A percentile compares a stretch with the other conserved stretches of the same genome.
phyloP scores from a whole-genome alignment of 345 rosid species.

The Reutealis trisperma region DNA sequence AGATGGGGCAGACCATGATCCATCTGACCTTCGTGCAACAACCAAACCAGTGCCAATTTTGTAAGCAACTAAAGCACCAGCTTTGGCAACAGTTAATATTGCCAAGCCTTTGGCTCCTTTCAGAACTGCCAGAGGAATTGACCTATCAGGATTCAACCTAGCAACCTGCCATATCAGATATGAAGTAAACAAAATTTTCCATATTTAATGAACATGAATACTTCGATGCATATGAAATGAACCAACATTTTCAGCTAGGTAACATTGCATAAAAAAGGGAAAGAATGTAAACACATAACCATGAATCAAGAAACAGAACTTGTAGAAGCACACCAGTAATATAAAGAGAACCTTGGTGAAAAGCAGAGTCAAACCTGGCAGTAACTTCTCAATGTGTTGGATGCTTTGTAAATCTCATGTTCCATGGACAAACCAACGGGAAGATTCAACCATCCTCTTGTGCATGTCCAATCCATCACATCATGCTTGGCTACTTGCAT shows the following conservation, averaged over 20 bases:
- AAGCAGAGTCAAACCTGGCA: constrained; percentile 35
- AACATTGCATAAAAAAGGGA: background rate
- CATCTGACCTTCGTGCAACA: constrained; percentile 73
- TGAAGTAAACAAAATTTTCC: background rate
- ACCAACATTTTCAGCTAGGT: background rate
- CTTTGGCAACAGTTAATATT: constrained; percentile 89
- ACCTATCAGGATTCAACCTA: constrained; percentile 75
- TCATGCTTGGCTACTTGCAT: constrained; percentile 93
- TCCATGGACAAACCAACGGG: constrained; percentile 95
- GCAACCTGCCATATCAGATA: constrained; percentile 54
- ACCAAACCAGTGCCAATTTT: constrained; percentile 93
- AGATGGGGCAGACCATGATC: constrained; percentile 99
- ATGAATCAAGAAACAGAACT: constrained; percentile 41
- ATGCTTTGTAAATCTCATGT: constrained; percentile 90
- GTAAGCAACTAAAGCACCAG: constrained; percentile 76
- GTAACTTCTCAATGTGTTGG: constrained; percentile 77
- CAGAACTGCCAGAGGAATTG: constrained; percentile 78
- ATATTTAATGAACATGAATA: background rate
- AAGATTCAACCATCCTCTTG: constrained; percentile 92
- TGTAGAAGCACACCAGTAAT: constrained; percentile 53
- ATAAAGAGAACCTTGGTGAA: constrained; percentile 16
- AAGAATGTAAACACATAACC: background rate
- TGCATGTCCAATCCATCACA: constrained; percentile 88
- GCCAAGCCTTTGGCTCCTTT: constrained; percentile 88
- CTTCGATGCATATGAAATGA: background rate